Conservation (phyloP, 768 basidiomycete species). For the Polyporus arcularius region DNA sequence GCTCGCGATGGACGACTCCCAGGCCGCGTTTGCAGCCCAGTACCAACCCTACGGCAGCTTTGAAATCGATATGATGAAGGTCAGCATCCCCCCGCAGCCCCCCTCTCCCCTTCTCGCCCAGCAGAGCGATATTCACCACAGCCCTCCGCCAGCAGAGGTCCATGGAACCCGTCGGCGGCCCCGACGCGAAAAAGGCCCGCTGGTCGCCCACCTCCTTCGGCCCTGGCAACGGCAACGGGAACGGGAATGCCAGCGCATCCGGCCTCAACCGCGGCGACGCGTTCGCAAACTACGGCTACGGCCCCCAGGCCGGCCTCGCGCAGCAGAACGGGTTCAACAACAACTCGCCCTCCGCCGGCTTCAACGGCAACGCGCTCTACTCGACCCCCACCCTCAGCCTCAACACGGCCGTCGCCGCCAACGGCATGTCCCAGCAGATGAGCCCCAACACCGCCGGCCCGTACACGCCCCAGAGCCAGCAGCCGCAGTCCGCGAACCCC, state of each 20-base stretch:
- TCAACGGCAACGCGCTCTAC: slow-evolving; percentile 64
- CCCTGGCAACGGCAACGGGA: slow-evolving; percentile 32
- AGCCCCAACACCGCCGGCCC: slow-evolving; percentile 67
- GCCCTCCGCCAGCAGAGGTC: slow-evolving; percentile 58
- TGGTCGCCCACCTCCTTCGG: slow-evolving; percentile 73
- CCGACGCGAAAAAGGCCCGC: slow-evolving; percentile 87
- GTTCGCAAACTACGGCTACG: slow-evolving; percentile 88
- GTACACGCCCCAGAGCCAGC: slow-evolving; percentile 49
- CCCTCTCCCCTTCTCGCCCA: neutral
- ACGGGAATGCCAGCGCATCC: slow-evolving; percentile 41
- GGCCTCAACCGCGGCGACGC: slow-evolving; percentile 53
- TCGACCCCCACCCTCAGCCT: slow-evolving; percentile 71
- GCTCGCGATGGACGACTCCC: slow-evolving; percentile 68
- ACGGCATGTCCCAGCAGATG: slow-evolving; percentile 58
- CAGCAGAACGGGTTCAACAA: slow-evolving; percentile 52
- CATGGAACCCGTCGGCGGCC: slow-evolving; percentile 80
- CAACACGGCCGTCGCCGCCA: slow-evolving; percentile 54
- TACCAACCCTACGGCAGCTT: slow-evolving; percentile 68
- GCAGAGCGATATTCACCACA: neutral
- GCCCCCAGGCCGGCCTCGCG: slow-evolving; percentile 56
- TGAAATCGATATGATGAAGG: slow-evolving; percentile 95
- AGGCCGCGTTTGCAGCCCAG: slow-evolving; percentile 67
- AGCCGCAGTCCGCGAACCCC: slow-evolving; percentile 32
- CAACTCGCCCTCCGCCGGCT: slow-evolving; percentile 48
- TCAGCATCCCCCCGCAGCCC: slow-evolving; percentile 29